Conservation (phyloP, 495 filamentous ascomycete genomes). For the Recurvomyces mirabilis region DNA sequence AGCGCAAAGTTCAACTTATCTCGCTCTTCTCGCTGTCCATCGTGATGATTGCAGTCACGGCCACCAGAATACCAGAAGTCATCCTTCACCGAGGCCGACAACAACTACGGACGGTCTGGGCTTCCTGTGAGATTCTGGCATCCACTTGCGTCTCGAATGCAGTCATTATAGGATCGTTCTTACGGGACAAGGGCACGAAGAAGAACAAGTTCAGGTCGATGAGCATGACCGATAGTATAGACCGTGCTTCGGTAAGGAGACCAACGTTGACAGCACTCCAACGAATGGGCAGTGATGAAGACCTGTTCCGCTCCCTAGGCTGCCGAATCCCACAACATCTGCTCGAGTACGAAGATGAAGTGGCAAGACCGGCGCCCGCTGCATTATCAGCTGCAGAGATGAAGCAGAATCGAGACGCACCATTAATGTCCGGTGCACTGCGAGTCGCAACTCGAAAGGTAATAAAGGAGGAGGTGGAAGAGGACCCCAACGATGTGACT, state of each 20-base stretch:
- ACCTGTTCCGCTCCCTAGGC: conserved; percentile 30
- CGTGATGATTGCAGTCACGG: conserved; percentile 49
- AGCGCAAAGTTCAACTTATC: conserved; percentile 45
- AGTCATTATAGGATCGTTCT: conserved; percentile 33
- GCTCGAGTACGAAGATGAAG: conserved; percentile 7
- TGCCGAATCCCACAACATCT: conserved; percentile 28
- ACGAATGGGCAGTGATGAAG: conserved; percentile 30
- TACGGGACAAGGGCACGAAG: conserved; percentile 34
- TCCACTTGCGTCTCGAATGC: conserved; percentile 33
- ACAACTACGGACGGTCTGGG: conserved; percentile 33
- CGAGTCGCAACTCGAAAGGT: background rate
- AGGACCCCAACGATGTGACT: too few species aligned
- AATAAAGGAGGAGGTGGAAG: conserved; percentile 12
- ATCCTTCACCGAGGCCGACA: conserved; percentile 27
- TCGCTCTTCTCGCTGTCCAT: conserved; percentile 74
- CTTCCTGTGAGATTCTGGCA: conserved; percentile 32
- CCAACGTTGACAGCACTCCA: conserved; percentile 23
- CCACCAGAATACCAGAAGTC: conserved; percentile 28
- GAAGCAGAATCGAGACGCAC: conserved; percentile 5
- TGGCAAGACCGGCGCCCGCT: conserved; percentile 22
- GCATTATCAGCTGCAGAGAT: conserved; percentile 17
- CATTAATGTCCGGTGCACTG: conserved; percentile 3
- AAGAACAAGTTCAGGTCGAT: conserved; percentile 29
- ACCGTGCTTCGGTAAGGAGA: conserved; percentile 24
- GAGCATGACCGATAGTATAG: conserved; percentile 29